Base-by-base conservation (phyloP, 75 land plant genomes). In the Gnetum montanum region DNA sequence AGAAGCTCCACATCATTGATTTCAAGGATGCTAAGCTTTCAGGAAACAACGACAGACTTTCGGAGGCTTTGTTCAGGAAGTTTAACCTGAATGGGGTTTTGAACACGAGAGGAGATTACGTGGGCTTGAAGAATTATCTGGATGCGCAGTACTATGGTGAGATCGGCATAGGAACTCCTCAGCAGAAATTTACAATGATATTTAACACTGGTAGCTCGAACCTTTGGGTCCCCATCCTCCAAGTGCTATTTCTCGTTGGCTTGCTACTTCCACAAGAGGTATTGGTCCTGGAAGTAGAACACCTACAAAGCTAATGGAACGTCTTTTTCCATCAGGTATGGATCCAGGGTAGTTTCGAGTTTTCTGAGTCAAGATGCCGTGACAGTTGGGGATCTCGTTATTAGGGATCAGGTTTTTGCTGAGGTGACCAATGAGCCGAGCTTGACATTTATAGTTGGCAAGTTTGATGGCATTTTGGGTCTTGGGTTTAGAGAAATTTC, bases 381-480 rank as follows among this genome's bases (percentile, higher is more conserved):
- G n/a, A n/a, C n/a, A n/a, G n/a, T n/a, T n/a, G n/a, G n/a, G n/a
- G n/a, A n/a, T n/a, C n/a, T n/a, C n/a, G n/a, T n/a, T n/a, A n/a
- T n/a, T n/a, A n/a, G 3, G 37, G 26, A 54, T 16, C 71, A 93
- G 98, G 72, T 56, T 13, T 93, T 93, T 49, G 76, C 89, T 25
- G 98, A 93, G 60, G 80, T 88, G 8, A 91, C 96, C 18, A 56
- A 65, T 25, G 98, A 93, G 50, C 73, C 79, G 31, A 75, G 90
- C 46, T 52, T 89, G 20, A 63, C 80, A 22, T 93, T 93, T 54
- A 3, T 80, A 4, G 35, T 77, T 27, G 87, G 90, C 22, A 89
- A 80, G 58, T 93, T 93, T 57, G 98, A 89, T 68, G 98, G 98
- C 15, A 80, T 93, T 35, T 70, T 93, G 58, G 98, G 98, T 22